These are phyloP conservation scores for Talaromyces adpressus DNA, from an alignment of 495 filamentous ascomycete genomes.

Conservation along the genomic window DNA sequence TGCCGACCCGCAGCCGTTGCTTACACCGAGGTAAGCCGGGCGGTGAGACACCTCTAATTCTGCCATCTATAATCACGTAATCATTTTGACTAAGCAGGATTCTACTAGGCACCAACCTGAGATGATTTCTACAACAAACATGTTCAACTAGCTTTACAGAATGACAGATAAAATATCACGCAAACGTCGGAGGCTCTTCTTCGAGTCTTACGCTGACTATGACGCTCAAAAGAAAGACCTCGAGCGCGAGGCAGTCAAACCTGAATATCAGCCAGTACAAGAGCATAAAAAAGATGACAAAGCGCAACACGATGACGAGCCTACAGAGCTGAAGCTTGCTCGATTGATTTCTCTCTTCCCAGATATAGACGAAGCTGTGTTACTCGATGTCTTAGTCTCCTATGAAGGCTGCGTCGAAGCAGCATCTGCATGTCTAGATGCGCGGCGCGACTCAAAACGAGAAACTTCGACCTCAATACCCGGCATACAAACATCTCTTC, in stretches of 20 bases:
- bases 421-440: constrained; percentile 47
- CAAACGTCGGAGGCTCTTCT: constrained; percentile 1
- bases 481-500: constrained; percentile 28
- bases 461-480: constrained; percentile 13
- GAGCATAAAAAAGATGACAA: background rate
- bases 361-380: constrained; percentile 47
- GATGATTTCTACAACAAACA: background rate
- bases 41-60: background rate
- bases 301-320: constrained; percentile 47
- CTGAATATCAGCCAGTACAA: background rate
- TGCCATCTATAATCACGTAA: background rate
- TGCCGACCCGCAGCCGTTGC: constrained; percentile 1
- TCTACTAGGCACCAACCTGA: background rate
- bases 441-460: constrained; percentile 10
- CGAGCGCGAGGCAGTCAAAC: background rate
- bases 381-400: constrained; percentile 73
- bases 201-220: constrained; percentile 1
- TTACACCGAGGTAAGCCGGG: constrained; percentile 8
- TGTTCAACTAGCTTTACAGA: too few species aligned
- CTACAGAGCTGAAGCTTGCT: constrained; percentile 85
- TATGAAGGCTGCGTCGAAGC: constrained; percentile 68
- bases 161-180: background rate
- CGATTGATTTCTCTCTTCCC: constrained; percentile 73
- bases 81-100: background rate
- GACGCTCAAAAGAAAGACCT: background rate